Evolutionary conservation across 495 filamentous ascomycete genomes (phyloP), one percentile per base, ranked within the genome.

Genomic region (Podospora fimiseda): DNA sequence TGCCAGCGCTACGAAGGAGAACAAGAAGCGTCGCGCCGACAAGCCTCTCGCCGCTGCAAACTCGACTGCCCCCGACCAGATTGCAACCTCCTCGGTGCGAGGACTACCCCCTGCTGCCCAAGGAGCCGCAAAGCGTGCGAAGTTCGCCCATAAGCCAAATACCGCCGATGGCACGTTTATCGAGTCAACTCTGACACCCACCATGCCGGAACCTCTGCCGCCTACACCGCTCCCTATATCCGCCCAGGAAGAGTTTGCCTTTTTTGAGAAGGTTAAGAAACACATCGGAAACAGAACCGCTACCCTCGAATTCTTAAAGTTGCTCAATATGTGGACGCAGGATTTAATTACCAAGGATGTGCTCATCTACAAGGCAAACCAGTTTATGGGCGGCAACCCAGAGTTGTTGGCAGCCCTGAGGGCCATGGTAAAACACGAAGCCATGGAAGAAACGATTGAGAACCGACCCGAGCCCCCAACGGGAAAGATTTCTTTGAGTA

Each of bases 201-300:
- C 85, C 45, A 79, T 92, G 20, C 94, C 94, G 3, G 87, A 90
- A 59, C 89, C 94, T 0, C 73, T 97, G 16, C 81, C 84, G 9
- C 89, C 92, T 1, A 82, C 81, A 0, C 81, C 82, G 1, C 79
- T 82, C 18, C 78, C 85, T 18, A 70, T 72, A 27, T 77, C 83
- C 7, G 75, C 73, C 1, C 69, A 72, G 24, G 94, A 97, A 40
- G 90, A 96, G 58, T 73, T 96, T 23, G 82, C 84, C 1, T 96
- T 96, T 68, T 99, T 99, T 54, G 94, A 99, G 43, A 83, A 90
- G 13, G 90, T 93, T 43, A 96, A 95, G 79, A 99, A 99, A 68
- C 91, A 84, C 67, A 88, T 99, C 54, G 82, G 82, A 37, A 97
- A 97, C 65, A 88, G 95, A 63, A 85, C 86, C 50, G 86, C 83